Conservation (phyloP, 805 yeast species). For the Saccharomycopsis amapae region DNA sequence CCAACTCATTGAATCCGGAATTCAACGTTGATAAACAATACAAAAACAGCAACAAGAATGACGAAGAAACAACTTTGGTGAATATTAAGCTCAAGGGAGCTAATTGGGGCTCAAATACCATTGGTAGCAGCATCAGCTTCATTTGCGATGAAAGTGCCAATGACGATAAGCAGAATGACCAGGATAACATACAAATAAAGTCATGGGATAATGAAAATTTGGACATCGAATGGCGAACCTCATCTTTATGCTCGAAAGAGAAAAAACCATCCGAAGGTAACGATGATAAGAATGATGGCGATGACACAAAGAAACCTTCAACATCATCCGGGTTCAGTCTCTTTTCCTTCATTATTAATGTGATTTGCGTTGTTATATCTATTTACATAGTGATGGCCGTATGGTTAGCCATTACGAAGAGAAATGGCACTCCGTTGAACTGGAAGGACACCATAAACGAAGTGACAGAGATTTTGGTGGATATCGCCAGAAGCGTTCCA, state of each 20-base stretch:
- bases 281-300: slow-evolving; percentile 23
- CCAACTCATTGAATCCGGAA: slow-evolving; percentile 35
- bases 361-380: slow-evolving; percentile 61
- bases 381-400: slow-evolving; percentile 68
- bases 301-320: slow-evolving; percentile 27
- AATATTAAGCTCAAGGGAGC: slow-evolving; percentile 42
- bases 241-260: slow-evolving; percentile 37
- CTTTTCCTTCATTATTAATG: slow-evolving; percentile 74
- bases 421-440: slow-evolving; percentile 60
- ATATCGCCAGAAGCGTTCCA: slow-evolving; percentile 53
- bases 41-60: slow-evolving; percentile 26
- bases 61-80: slow-evolving; percentile 29
- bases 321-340: slow-evolving; percentile 60
- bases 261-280: slow-evolving; percentile 24
- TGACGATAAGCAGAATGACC: slow-evolving; percentile 27
- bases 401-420: slow-evolving; percentile 67
- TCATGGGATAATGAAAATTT: slow-evolving; percentile 24
- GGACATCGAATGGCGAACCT: slow-evolving; percentile 32
- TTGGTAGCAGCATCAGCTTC: slow-evolving; percentile 42
- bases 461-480: slow-evolving; percentile 59
- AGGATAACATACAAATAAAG: slow-evolving; percentile 21
- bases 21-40: slow-evolving; percentile 19
- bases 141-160: slow-evolving; percentile 38
- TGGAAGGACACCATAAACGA: slow-evolving; percentile 68
- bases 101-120: slow-evolving; percentile 60